These are phyloP conservation scores for Cicer yamashitae DNA, from an alignment of 306 rosid genomes.

Conservation along the genomic window DNA sequence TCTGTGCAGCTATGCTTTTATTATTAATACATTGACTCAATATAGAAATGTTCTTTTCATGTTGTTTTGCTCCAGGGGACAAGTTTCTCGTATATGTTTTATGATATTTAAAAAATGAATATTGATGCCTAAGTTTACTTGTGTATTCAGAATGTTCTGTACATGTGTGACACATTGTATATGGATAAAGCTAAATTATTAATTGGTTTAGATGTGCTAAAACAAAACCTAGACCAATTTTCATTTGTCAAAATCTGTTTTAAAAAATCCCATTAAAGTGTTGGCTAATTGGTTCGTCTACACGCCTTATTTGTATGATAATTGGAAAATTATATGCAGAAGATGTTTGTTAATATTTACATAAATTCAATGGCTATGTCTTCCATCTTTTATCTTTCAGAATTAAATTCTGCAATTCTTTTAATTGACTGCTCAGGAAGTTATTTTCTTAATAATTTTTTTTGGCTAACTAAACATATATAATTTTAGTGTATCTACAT, in stretches of 20 bases:
- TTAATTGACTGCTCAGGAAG: conserved; percentile 12
- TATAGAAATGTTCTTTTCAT: conserved; percentile 1
- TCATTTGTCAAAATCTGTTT: background rate
- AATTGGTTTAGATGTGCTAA: background rate
- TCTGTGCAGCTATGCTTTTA: background rate
- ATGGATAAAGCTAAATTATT: background rate
- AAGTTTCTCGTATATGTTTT: too few species aligned
- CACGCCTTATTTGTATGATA: background rate
- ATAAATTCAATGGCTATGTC: conserved; percentile 1
- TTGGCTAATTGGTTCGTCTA: conserved; percentile 3
- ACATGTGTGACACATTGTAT: background rate
- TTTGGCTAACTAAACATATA: background rate
- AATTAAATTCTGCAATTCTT: background rate
- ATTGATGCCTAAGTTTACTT: background rate
- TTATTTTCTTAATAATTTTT: background rate
- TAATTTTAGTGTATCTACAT: background rate
- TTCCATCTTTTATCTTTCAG: conserved; percentile 8
- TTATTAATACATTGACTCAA: background rate
- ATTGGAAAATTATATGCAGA: conserved; percentile 3
- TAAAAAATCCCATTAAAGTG: background rate
- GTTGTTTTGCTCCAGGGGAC: background rate
- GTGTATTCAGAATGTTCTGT: conserved; percentile 1
- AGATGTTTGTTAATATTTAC: background rate
- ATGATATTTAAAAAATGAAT: too few species aligned
- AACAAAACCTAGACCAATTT: background rate